Evolutionary conservation across 1,284 basidiomycete genomes (phyloP).

Genomic region (Austroboletus novae-zelandiae): DNA sequence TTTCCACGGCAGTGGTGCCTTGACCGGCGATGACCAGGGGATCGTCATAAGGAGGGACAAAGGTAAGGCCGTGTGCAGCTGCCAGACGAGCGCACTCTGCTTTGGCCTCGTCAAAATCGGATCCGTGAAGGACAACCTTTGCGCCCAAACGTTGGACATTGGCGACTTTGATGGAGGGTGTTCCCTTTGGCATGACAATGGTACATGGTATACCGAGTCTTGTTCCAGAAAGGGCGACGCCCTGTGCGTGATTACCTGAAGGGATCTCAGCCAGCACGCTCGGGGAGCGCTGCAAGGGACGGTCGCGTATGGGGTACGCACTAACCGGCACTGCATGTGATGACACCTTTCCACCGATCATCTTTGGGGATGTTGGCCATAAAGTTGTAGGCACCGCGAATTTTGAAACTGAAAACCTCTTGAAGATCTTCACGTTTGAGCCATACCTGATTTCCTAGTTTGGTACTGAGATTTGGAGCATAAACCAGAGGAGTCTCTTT

Average conservation of each 20-base stretch:
- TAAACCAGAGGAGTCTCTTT: constrained; percentile 90
- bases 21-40: constrained; percentile 97
- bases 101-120: constrained; percentile 97
- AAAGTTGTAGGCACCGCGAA: constrained; percentile 97
- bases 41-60: constrained; percentile 98
- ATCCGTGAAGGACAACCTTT: constrained; percentile 89
- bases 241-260: constrained; percentile 96
- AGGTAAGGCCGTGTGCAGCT: constrained; percentile 72
- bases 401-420: constrained; percentile 99
- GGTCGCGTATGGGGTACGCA: constrained; percentile 41
- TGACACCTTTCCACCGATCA: constrained; percentile 95
- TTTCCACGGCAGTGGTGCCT: constrained; percentile 94
- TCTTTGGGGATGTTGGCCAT: constrained; percentile 90
- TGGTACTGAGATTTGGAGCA: constrained; percentile 83
- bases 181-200: constrained; percentile 97
- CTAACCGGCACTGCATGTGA: constrained; percentile 97
- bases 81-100: constrained; percentile 89
- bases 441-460: constrained; percentile 91
- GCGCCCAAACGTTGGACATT: constrained; percentile 94
- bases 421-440: constrained; percentile 95
- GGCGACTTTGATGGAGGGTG: constrained; percentile 94
- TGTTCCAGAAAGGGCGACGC: constrained; percentile 91
- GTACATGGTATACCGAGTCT: constrained; percentile 91
- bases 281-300: constrained; percentile 5
- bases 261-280: constrained; percentile 2